Evolutionary conservation across 2,329 filamentous ascomycete species (phyloP).

Genomic region (Talaromyces sp.): DNA sequence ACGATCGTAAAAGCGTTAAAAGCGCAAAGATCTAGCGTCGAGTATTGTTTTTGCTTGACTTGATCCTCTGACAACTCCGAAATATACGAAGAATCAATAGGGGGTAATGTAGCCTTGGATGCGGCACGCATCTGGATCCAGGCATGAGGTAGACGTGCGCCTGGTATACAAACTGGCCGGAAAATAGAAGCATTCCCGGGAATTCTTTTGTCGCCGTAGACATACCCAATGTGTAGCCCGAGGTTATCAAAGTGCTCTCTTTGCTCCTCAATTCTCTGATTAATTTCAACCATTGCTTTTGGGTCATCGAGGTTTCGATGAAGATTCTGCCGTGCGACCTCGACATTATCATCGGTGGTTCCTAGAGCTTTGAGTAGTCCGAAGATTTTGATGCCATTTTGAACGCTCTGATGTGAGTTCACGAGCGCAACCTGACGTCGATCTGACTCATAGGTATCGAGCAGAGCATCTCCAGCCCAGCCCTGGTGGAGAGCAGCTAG

Average conservation of each 20-base stretch:
- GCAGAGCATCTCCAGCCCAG: slow-evolving; percentile 17
- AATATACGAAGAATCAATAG: slow-evolving; percentile 32
- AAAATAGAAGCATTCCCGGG: slow-evolving; percentile 35
- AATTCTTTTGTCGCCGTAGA: slow-evolving; percentile 30
- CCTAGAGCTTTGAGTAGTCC: slow-evolving; percentile 34
- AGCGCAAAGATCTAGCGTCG: slow-evolving; percentile 31
- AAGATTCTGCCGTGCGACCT: slow-evolving; percentile 24
- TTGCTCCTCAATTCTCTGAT: slow-evolving; percentile 28
- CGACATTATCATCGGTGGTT: slow-evolving; percentile 20
- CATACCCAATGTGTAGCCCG: slow-evolving; percentile 41
- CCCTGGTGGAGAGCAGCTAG: slow-evolving; percentile 33
- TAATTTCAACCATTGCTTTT: slow-evolving; percentile 7
- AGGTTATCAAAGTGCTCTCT: slow-evolving; percentile 41
- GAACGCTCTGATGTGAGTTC: slow-evolving; percentile 39
- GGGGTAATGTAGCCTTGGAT: slow-evolving; percentile 6
- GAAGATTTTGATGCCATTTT: slow-evolving; percentile 41
- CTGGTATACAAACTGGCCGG: slow-evolving; percentile 29
- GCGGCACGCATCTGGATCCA: slow-evolving; percentile 25
- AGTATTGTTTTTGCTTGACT: slow-evolving; percentile 22
- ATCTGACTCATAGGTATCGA: slow-evolving; percentile 34
- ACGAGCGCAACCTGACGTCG: slow-evolving; percentile 34
- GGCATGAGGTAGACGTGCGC: slow-evolving; percentile 37
- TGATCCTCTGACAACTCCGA: slow-evolving; percentile 23
- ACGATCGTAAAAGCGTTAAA: slow-evolving; percentile 28
- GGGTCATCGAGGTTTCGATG: slow-evolving; percentile 24